These are phyloP conservation scores for Penicillium mononematosum DNA, from an alignment of 495 filamentous ascomycete genomes.

Conservation along the genomic window DNA sequence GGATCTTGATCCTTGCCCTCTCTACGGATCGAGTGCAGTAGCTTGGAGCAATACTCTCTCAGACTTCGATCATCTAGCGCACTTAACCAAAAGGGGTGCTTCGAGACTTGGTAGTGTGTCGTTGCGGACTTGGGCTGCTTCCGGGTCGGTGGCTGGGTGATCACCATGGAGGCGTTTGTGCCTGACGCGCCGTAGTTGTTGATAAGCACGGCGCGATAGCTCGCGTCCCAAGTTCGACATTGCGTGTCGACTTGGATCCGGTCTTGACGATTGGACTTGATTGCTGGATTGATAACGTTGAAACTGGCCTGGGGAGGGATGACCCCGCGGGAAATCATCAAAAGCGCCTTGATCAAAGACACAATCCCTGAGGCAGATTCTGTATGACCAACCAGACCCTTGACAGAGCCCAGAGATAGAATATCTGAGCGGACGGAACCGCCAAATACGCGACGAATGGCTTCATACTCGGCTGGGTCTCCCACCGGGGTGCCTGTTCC, in stretches of 20 bases:
- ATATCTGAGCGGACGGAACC: not conserved
- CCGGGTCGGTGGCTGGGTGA: conserved; percentile 11
- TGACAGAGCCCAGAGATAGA: conserved; percentile 38
- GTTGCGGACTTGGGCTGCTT: too few species aligned
- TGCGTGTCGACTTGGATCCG: conserved; percentile 24
- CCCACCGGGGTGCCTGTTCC: conserved; percentile 46
- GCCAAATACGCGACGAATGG: conserved; percentile 35
- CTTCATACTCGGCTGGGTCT: conserved; percentile 32
- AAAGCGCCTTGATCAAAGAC: conserved; percentile 38
- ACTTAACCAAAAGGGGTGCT: too few species aligned
- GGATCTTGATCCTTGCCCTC: too few species aligned
- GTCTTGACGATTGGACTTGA: conserved; percentile 19
- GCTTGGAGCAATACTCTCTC: too few species aligned
- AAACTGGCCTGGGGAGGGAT: conserved; percentile 40
- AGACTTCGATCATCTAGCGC: too few species aligned
- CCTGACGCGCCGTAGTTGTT: conserved; percentile 42
- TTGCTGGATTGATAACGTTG: conserved; percentile 28
- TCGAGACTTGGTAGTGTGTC: too few species aligned
- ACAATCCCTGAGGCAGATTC: conserved; percentile 45
- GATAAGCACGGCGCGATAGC: conserved; percentile 29
- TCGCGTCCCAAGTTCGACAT: conserved; percentile 21
- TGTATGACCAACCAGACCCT: conserved; percentile 44
- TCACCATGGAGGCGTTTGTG: conserved; percentile 32
- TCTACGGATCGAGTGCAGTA: too few species aligned
- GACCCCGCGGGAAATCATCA: conserved; percentile 41